Percentiles rank a stretch among this genome's conserved stretches.
Evolutionary conservation across 2,329 filamentous ascomycete genomes (phyloP).

Genomic region (Geosmithia flava): DNA sequence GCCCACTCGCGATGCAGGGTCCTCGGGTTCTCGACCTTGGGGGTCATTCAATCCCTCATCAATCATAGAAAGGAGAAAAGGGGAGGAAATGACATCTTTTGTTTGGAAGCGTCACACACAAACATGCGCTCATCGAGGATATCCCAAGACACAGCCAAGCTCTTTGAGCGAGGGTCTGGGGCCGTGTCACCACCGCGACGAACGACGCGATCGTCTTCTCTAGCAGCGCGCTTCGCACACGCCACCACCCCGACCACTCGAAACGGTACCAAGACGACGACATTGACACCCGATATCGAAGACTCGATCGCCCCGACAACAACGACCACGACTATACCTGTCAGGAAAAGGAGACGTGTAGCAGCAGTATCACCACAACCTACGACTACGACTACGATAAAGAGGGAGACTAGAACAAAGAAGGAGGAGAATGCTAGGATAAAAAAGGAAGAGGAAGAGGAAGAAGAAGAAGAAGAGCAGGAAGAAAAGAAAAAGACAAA

Average conservation of each 20-base stretch:
- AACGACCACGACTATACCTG: constrained; percentile 8
- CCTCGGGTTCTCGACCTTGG: not conserved
- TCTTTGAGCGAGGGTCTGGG: constrained; percentile 26
- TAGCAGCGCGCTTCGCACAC: constrained; percentile 32
- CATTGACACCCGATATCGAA: constrained; percentile 37
- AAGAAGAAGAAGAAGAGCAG: not conserved
- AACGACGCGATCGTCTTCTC: constrained; percentile 30
- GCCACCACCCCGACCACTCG: constrained; percentile 10
- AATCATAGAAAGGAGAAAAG: not conserved
- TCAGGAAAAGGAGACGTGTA: constrained; percentile 17
- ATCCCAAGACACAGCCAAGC: constrained; percentile 43
- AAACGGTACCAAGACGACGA: constrained; percentile 5
- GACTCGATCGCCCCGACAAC: constrained; percentile 32
- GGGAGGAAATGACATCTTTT: not conserved
- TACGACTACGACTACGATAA: constrained; percentile 3
- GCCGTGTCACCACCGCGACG: constrained; percentile 24
- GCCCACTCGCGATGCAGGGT: not conserved
- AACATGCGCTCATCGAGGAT: constrained; percentile 45
- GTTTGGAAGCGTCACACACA: not conserved
- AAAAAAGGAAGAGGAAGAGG: not conserved
- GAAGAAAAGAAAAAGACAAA: constrained; percentile 3
- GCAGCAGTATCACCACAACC: constrained; percentile 7
- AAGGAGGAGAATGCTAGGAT: not conserved
- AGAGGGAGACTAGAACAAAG: constrained; percentile 4
- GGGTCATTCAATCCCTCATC: not conserved